A percentile compares a stretch with the other conserved stretches of the same genome.
phyloP scores from a whole-genome alignment of 306 rosid genomes.

The Rosa multiflora region DNA sequence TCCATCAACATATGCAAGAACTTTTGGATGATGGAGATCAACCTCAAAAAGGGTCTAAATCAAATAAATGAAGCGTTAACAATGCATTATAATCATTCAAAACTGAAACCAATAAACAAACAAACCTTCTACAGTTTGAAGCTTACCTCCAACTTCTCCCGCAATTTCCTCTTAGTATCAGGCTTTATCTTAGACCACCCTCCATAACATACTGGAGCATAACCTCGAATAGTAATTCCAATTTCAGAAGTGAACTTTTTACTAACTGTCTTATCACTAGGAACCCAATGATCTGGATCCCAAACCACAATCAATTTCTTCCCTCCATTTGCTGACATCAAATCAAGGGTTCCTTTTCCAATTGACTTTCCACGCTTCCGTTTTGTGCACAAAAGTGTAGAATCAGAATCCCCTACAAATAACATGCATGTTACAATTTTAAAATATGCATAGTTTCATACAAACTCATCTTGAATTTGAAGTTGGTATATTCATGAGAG shows the following conservation, averaged over 20 bases:
- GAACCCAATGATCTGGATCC: background rate
- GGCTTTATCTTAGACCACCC: background rate
- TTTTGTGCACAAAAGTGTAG: background rate
- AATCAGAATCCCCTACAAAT: background rate
- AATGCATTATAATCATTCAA: no score
- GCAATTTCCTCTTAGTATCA: background rate
- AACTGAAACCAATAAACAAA: no score
- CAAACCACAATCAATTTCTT: background rate
- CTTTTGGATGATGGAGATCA: background rate
- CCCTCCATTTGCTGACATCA: background rate
- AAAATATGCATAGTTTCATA: no score
- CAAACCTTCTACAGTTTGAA: no score
- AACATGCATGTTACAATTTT: background rate
- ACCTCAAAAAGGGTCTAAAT: background rate
- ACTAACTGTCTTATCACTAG: background rate
- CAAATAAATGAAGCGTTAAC: background rate
- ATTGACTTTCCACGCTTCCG: background rate
- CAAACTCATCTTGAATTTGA: no score
- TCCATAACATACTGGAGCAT: background rate
- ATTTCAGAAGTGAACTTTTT: background rate
- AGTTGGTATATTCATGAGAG: no score
- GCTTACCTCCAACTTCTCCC: background rate
- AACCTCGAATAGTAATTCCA: background rate
- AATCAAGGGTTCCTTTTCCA: background rate
- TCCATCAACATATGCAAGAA: background rate